A percentile compares a stretch with the other conserved stretches of the same genome.
Evolutionary conservation across 208 protist genomes (phyloP).

Genomic region (Tritrichomonas musculus): DNA sequence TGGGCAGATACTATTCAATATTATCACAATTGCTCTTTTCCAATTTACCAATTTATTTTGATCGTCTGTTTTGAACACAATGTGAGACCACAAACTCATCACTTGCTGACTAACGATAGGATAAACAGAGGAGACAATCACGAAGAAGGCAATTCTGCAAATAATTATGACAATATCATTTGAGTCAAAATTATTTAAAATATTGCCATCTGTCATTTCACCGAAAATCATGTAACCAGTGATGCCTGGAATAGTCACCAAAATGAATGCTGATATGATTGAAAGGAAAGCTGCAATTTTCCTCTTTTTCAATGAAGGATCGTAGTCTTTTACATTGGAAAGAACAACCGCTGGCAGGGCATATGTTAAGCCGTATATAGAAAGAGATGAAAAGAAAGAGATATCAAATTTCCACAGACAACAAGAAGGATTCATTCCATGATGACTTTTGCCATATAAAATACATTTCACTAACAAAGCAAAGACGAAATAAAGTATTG

Average conservation of each 20-base stretch:
- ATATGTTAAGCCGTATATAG: background rate
- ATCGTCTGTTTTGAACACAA: background rate
- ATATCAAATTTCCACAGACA: background rate
- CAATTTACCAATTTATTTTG: background rate
- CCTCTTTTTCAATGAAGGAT: background rate
- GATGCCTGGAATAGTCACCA: background rate
- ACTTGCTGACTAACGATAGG: background rate
- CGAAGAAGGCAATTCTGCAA: background rate
- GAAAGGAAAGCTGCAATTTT: background rate
- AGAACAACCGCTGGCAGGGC: background rate
- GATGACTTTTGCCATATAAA: background rate
- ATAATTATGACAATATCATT: background rate
- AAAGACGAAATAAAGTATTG: background rate
- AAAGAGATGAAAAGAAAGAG: background rate
- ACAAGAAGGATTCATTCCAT: background rate
- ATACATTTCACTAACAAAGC: background rate
- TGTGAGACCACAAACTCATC: background rate
- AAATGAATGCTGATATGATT: background rate
- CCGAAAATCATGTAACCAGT: background rate
- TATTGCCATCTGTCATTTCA: background rate
- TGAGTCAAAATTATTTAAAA: background rate
- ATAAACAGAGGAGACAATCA: background rate
- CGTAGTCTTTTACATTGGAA: background rate
- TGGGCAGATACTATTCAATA: background rate
- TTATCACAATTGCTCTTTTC: background rate